These are phyloP conservation scores for Rubia balearica DNA, from an alignment of 305 asterid species.

Conservation along the genomic window DNA sequence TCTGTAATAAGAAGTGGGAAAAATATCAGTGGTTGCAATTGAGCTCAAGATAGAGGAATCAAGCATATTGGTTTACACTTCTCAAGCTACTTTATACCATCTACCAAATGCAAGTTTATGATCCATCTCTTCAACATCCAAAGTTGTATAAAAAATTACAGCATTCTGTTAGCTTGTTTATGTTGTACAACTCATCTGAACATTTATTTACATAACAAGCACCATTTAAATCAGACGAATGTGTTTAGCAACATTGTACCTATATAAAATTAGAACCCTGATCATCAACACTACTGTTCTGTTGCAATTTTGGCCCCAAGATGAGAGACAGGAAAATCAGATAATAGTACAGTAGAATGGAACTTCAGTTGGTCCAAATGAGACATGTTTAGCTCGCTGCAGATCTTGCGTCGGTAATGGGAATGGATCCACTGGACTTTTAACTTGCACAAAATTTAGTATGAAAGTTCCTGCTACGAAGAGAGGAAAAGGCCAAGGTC, in stretches of 20 bases:
- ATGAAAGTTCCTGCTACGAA: background rate
- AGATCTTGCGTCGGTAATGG: background rate
- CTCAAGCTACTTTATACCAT: conserved; percentile 61
- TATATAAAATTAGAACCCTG: background rate
- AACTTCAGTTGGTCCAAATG: background rate
- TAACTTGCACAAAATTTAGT: background rate
- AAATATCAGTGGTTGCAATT: background rate
- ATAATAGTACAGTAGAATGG: background rate
- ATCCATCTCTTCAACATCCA: conserved; percentile 5
- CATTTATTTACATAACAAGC: background rate
- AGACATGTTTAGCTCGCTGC: background rate
- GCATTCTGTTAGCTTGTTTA: background rate
- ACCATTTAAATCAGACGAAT: background rate
- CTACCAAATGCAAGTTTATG: conserved; percentile 60
- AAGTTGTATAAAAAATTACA: background rate
- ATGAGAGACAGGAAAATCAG: background rate
- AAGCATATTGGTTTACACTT: conserved; percentile 38
- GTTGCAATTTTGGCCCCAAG: background rate
- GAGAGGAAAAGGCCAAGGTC: background rate
- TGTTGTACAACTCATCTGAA: background rate
- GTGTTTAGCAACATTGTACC: background rate
- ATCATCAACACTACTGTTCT: background rate
- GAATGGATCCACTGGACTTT: background rate
- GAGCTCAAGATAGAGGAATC: background rate
- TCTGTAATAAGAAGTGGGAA: background rate